These are phyloP conservation scores for Nidularia sp. DNA, from an alignment of 768 basidiomycete genomes.

Conservation along the genomic window DNA sequence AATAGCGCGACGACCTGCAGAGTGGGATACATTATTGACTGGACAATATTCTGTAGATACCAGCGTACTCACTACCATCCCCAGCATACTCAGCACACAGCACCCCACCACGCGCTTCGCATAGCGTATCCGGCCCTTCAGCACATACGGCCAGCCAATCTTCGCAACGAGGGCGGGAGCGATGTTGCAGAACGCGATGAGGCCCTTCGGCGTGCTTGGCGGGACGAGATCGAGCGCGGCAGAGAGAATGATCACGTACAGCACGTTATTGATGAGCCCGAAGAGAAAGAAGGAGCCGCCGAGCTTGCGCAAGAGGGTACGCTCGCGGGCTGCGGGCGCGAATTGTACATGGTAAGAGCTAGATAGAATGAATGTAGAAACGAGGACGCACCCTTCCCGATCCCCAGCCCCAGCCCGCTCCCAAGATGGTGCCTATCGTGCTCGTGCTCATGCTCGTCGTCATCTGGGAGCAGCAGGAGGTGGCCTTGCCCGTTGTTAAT, in stretches of 20 bases:
- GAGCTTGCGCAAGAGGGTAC: slow-evolving; percentile 30
- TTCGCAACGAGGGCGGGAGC: slow-evolving; percentile 84
- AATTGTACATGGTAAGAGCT: background rate
- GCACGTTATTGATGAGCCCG: slow-evolving; percentile 89
- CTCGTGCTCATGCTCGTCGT: background rate
- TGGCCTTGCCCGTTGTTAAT: background rate
- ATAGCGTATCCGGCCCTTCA: slow-evolving; percentile 86
- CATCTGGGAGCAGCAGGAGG: background rate
- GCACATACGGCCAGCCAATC: slow-evolving; percentile 86
- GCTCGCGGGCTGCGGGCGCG: slow-evolving; percentile 17
- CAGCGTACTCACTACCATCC: slow-evolving; percentile 73
- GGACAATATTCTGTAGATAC: background rate
- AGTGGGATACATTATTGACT: background rate
- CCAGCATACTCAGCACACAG: slow-evolving; percentile 66
- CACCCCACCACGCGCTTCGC: slow-evolving; percentile 70
- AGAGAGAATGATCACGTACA: slow-evolving; percentile 95
- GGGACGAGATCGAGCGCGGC: slow-evolving; percentile 95
- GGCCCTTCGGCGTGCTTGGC: slow-evolving; percentile 87
- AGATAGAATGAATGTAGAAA: background rate
- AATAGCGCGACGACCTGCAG: slow-evolving; percentile 74
- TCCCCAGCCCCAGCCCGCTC: background rate
- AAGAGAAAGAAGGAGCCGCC: slow-evolving; percentile 83
- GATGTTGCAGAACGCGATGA: slow-evolving; percentile 95
- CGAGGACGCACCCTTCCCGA: background rate
- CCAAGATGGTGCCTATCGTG: background rate